Evolutionary conservation across 129 eudicot species (phyloP).

Genomic region (Lactuca sativa): DNA sequence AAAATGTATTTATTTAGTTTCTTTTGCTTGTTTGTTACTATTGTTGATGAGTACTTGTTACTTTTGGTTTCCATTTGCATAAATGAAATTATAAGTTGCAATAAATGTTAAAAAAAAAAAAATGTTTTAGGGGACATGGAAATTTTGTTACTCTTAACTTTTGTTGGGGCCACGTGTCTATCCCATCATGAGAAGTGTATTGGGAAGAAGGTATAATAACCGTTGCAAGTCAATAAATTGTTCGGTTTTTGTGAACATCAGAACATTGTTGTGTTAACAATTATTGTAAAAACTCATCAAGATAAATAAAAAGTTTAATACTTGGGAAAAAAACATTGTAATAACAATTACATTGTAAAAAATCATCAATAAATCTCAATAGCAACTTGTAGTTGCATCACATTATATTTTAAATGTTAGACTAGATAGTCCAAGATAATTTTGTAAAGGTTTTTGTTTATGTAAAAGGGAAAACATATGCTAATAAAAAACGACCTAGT

Average conservation of each 20-base stretch:
- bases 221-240: constrained; percentile 17
- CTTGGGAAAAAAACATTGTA: too few relatives aligned
- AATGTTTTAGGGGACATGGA: constrained; percentile 34
- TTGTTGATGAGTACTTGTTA: neutral
- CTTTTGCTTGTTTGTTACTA: neutral
- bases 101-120: constrained; percentile 8
- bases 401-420: too few relatives aligned
- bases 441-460: too few relatives aligned
- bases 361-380: too few relatives aligned
- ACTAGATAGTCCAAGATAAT: too few relatives aligned
- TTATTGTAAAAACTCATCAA: too few relatives aligned
- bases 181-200: neutral
- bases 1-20: constrained; percentile 3
- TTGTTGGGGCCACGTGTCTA: constrained; percentile 35
- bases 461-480: too few relatives aligned
- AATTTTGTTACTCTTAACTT: constrained; percentile 25
- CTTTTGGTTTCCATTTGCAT: neutral
- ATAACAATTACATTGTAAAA: too few relatives aligned
- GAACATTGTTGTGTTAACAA: neutral
- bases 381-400: too few relatives aligned
- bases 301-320: too few relatives aligned
- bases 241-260: constrained; percentile 36
- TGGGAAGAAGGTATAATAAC: constrained; percentile 15
- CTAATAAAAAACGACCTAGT: too few relatives aligned
- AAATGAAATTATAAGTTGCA: constrained; percentile 4